Evolutionary conservation across 345 rosid species (phyloP), one percentile per base, ranked within the genome.

Genomic region (Lagerstroemia speciosa): DNA sequence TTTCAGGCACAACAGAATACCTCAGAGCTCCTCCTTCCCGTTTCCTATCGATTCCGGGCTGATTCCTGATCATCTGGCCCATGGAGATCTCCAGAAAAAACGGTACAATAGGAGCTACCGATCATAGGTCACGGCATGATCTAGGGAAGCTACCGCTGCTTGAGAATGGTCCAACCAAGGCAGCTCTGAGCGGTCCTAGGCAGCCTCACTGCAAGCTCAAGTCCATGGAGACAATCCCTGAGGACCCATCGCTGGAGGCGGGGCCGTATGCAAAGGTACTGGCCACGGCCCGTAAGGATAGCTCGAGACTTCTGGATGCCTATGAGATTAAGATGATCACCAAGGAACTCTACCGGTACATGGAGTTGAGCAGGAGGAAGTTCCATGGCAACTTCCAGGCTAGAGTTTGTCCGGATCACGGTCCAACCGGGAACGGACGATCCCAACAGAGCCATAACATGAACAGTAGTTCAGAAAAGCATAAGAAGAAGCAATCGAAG

Each of bases 261-360:
- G 63, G 63, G n/a, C n/a, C n/a, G n/a, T n/a, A n/a, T n/a, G n/a
- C n/a, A n/a, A n/a, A n/a, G n/a, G n/a, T n/a, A n/a, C n/a, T n/a
- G n/a, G n/a, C n/a, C n/a, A n/a, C 11, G 29, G 19, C 37, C 38
- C 45, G 2, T 20, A 26, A 40, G 36, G 30, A 68, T 48, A 24
- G 22, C 16, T 58, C 37, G 16, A 27, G 55, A 50, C 73, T 71
- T 11, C 73, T 71, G 0, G 68, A 71, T 12, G 29, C 67, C 10
- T 64, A 64, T 15, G 68, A 71, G 67, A 38, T 64, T 17, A 67
- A 64, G 27, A 53, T 53, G 16, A 64, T 71, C 8, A 0, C 57
- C 36, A 37, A 43, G 63, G 62, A 64, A 27, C 12, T 64, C 36
- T 32, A 34, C 22, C 68, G 11, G 45, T 71, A 63, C 64, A 50